Evolutionary conservation across 306 rosid species (phyloP).

Genomic region (Cicer yamashitae): DNA sequence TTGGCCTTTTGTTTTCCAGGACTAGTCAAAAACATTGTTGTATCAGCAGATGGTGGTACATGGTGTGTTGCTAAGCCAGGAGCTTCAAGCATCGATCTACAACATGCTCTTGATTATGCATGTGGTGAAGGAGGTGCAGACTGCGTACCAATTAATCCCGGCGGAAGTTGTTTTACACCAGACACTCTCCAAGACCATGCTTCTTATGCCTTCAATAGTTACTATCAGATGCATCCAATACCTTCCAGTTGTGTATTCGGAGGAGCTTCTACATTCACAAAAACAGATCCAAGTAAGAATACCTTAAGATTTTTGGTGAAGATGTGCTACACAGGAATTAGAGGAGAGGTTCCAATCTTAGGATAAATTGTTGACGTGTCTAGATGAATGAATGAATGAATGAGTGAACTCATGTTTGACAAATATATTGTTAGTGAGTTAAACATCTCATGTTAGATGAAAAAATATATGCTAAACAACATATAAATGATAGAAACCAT

Average conservation of each 20-base stretch:
- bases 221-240: slow-evolving; percentile 82
- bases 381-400: too few species aligned
- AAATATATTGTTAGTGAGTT: too few species aligned
- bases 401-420: too few species aligned
- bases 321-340: too few species aligned
- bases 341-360: too few species aligned
- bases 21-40: background rate
- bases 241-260: slow-evolving; percentile 87
- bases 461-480: too few species aligned
- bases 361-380: too few species aligned
- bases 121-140: slow-evolving; percentile 92
- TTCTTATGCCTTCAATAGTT: slow-evolving; percentile 87
- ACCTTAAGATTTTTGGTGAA: too few species aligned
- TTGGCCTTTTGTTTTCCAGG: slow-evolving; percentile 61
- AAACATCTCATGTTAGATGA: too few species aligned
- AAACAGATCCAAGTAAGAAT: slow-evolving; percentile 88
- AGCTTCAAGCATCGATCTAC: slow-evolving; percentile 75
- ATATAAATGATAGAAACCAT: too few species aligned
- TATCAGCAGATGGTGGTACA: slow-evolving; percentile 65
- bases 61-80: slow-evolving; percentile 85
- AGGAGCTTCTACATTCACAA: slow-evolving; percentile 73
- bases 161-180: slow-evolving; percentile 80
- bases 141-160: slow-evolving; percentile 72
- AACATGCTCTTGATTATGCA: slow-evolving; percentile 92
- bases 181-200: slow-evolving; percentile 82